Conservation (phyloP, 495 filamentous ascomycete species). For the Hyaloscypha finlandica region DNA sequence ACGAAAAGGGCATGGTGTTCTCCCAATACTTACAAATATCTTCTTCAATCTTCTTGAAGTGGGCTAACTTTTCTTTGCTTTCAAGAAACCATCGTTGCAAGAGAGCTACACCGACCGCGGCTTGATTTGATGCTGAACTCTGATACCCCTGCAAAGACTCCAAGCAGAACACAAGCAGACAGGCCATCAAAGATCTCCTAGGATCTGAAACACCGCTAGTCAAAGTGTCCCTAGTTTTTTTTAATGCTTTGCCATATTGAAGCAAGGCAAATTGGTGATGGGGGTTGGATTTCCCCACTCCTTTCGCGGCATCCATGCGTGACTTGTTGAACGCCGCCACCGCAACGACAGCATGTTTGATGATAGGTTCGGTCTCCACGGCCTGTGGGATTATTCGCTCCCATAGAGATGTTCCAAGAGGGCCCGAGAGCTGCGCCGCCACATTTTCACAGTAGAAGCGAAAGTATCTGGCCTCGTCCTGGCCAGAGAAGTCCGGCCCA, state of each 20-base stretch:
- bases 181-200: background rate
- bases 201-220: background rate
- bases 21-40: background rate
- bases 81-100: slow-evolving; percentile 6
- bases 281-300: background rate
- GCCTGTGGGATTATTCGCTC: slow-evolving; percentile 6
- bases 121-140: background rate
- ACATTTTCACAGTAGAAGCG: background rate
- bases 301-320: background rate
- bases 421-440: background rate
- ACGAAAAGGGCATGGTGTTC: too few relatives aligned
- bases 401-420: slow-evolving; percentile 1
- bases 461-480: slow-evolving; percentile 5
- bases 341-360: slow-evolving; percentile 7
- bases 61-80: background rate
- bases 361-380: slow-evolving; percentile 1
- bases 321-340: slow-evolving; percentile 7
- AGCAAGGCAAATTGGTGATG: slow-evolving; percentile 9
- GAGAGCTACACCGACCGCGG: slow-evolving; percentile 8
- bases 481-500: background rate
- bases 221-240: background rate
- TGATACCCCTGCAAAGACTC: slow-evolving; percentile 9
- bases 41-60: slow-evolving; percentile 14
- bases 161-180: slow-evolving; percentile 13
- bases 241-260: slow-evolving; percentile 11